A percentile compares a stretch with the other conserved stretches of the same genome.
Conservation (phyloP, 257 asterid genomes). For the Capsicum pubescens region DNA sequence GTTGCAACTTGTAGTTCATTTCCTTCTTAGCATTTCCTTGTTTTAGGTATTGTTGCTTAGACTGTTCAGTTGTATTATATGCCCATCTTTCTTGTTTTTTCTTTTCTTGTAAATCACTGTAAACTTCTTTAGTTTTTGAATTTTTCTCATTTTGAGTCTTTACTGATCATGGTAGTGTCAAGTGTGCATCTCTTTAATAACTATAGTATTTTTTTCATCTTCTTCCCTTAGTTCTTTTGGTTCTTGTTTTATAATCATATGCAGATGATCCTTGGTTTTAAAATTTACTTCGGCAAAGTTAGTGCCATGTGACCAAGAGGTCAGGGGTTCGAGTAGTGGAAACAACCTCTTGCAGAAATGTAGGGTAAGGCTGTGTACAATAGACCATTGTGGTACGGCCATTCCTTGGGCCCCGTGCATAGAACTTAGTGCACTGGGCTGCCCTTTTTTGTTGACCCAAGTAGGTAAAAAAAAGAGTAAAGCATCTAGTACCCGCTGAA, state of each 20-base stretch:
- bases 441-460: no score
- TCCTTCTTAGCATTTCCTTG: not conserved
- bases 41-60: not conserved
- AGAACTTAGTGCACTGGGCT: no score
- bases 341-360: no score
- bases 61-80: not conserved
- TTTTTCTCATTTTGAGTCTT: not conserved
- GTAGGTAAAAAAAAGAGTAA: no score
- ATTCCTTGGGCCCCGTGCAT: no score
- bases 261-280: not conserved
- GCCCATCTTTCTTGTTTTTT: not conserved
- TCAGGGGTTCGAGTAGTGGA: no score
- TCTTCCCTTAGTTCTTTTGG: not conserved
- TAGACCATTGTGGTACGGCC: no score
- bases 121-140: not conserved
- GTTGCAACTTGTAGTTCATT: not conserved
- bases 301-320: no score
- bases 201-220: not conserved
- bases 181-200: not conserved
- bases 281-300: no score
- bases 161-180: not conserved
- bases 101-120: not conserved
- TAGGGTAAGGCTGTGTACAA: no score
- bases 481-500: no score
- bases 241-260: constrained; percentile 24